These are phyloP conservation scores for Sclerotinia sclerotiorum DNA, from an alignment of 2,329 filamentous ascomycete species.

Conservation along the genomic window DNA sequence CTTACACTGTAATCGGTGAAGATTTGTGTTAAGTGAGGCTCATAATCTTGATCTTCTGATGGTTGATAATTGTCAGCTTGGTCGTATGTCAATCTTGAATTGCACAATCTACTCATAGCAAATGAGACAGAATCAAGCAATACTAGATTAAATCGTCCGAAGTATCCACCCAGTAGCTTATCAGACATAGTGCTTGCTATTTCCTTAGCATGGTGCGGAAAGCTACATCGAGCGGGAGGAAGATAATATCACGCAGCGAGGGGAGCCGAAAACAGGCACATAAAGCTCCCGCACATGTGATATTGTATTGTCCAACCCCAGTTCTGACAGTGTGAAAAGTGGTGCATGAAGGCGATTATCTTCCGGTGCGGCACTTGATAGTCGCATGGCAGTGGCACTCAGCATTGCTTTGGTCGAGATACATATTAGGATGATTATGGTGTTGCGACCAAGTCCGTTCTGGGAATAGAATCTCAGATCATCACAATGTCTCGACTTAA, in stretches of 20 bases:
- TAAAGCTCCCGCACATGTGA: conserved; percentile 18
- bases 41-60: conserved; percentile 18
- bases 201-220: conserved; percentile 10
- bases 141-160: background rate
- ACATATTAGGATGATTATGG: background rate
- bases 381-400: background rate
- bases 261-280: conserved; percentile 12
- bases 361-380: conserved; percentile 1
- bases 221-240: conserved; percentile 15
- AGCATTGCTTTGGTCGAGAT: conserved; percentile 10
- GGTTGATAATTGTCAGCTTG: conserved; percentile 1
- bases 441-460: background rate
- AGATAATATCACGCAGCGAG: conserved; percentile 14
- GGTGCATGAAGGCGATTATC: conserved; percentile 5
- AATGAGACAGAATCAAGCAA: background rate
- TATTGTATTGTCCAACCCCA: background rate
- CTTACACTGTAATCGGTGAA: conserved; percentile 14
- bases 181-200: background rate
- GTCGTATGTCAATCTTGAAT: conserved; percentile 12
- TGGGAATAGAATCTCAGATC: background rate
- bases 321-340: conserved; percentile 4
- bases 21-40: conserved; percentile 17
- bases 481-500: background rate
- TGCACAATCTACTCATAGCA: conserved; percentile 8
- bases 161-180: background rate